Conservation (phyloP, 768 basidiomycete species). For the Crepidotus variabilis region DNA sequence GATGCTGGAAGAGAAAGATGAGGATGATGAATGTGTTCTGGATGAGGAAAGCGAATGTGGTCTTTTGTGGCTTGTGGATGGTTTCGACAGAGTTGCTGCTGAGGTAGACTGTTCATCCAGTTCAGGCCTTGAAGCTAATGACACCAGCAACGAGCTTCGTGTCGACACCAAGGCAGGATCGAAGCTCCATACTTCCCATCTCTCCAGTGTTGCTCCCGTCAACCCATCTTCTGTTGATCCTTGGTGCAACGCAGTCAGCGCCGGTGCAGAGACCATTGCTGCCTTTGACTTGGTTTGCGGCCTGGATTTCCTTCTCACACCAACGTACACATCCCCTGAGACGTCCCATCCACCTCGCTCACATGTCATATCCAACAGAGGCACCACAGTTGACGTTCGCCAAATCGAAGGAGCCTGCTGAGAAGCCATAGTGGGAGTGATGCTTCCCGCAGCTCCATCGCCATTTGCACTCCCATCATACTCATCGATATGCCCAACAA, state of each 20-base stretch:
- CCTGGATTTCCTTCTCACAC: slow-evolving; percentile 66
- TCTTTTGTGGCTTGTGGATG: background rate
- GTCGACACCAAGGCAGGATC: slow-evolving; percentile 49
- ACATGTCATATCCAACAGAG: slow-evolving; percentile 52
- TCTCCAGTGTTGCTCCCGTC: slow-evolving; percentile 60
- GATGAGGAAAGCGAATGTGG: slow-evolving; percentile 14
- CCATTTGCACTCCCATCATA: slow-evolving; percentile 26
- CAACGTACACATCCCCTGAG: slow-evolving; percentile 51
- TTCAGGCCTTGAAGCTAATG: slow-evolving; percentile 30
- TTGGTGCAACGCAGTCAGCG: slow-evolving; percentile 1
- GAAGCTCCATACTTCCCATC: slow-evolving; percentile 84
- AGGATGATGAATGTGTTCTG: slow-evolving; percentile 21
- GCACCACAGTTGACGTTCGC: slow-evolving; percentile 53
- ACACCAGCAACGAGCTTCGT: slow-evolving; percentile 48
- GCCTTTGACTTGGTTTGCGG: slow-evolving; percentile 27
- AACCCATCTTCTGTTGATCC: slow-evolving; percentile 37
- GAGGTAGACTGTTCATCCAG: too few relatives aligned
- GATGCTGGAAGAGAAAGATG: slow-evolving; percentile 15
- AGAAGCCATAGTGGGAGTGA: slow-evolving; percentile 26
- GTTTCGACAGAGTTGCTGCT: background rate
- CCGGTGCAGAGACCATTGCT: background rate
- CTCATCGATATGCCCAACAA: slow-evolving; percentile 29
- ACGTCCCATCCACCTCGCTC: slow-evolving; percentile 83
- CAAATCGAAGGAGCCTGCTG: slow-evolving; percentile 38
- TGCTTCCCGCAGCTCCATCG: slow-evolving; percentile 27